phyloP scores from a whole-genome alignment of 164 flowering plant genomes.

The Vitis rupestris region DNA sequence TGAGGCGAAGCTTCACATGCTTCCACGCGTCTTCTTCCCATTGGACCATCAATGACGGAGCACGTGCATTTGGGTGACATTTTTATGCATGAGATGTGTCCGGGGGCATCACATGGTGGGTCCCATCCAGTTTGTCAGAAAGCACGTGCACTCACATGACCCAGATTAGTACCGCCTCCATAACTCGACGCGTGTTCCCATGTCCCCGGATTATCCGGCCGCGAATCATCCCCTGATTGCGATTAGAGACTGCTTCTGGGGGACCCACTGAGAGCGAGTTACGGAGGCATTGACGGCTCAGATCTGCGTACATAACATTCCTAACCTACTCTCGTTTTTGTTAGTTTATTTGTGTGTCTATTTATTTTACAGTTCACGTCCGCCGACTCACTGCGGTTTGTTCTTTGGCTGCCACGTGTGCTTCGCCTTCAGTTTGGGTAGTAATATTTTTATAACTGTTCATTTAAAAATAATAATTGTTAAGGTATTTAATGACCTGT shows the following conservation, averaged over 20 bases:
- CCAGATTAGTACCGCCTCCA: neutral
- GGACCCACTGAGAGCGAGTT: conserved; percentile 10
- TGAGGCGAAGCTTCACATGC: neutral
- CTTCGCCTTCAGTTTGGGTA: neutral
- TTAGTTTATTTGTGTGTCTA: neutral
- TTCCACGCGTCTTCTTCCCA: neutral
- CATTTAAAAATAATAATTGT: too few relatives aligned
- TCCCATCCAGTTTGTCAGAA: conserved; percentile 13
- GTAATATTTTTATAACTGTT: too few relatives aligned
- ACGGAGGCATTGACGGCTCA: conserved; percentile 18
- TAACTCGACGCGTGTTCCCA: conserved; percentile 6
- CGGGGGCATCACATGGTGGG: conserved; percentile 26
- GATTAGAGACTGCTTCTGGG: neutral
- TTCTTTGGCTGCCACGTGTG: neutral
- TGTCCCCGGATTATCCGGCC: conserved; percentile 18
- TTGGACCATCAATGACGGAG: conserved; percentile 4
- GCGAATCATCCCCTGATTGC: conserved; percentile 12
- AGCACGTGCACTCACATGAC: conserved; percentile 34
- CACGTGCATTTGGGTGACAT: conserved; percentile 13
- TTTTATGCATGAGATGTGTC: neutral
- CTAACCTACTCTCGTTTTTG: conserved; percentile 10
- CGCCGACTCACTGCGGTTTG: conserved; percentile 3
- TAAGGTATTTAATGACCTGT: too few relatives aligned
- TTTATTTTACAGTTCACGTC: neutral
- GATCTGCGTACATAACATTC: conserved; percentile 15